Evolutionary conservation across 2,329 filamentous ascomycete genomes (phyloP), one percentile per base, ranked within the genome.

Genomic region (Periconia sp.): DNA sequence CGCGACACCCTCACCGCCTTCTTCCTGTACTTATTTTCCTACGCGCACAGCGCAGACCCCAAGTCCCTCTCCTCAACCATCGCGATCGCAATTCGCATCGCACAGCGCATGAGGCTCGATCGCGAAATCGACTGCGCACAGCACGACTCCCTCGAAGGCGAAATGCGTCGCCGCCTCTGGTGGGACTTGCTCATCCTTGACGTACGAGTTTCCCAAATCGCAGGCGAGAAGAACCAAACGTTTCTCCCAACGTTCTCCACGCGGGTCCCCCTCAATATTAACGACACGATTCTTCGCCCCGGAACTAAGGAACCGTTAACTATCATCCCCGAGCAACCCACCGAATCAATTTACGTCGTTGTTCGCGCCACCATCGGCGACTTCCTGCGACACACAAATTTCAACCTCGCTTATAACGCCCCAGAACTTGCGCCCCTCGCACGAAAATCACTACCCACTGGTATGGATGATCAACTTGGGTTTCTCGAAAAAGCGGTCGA

Each of bases 111-210:
- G 66, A 83, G 84, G 1, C 74, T 88, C 1, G 82, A 87, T 58
- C 78, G 80, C 9, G 86, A 89, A 81, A 60, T 79, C 71, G 62
- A 70, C 15, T 65, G 67, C 18, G 65, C 82, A 6, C 78, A 81
- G 19, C 62, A 87, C 3, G 76, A 76, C 1, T 76, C 80, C 0
- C 85, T 83, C 52, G 80, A 87, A 57, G 79, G 79, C 3, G 82
- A 87, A 66, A 79, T 86, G 75, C 79, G 85, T 15, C 79, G 85
- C 9, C 78, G 85, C 2, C 65, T 88, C 0, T 88, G 85, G 81
- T 83, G 83, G 75, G 81, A 85, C 50, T 76, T 88, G 11, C 69
- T 85, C 13, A 75, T 84, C 1, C 77, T 87, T 8, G 85, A 88
- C 55, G 70, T 79, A 42, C 79, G 82, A 3, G 79, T 75, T 81